phyloP scores from a whole-genome alignment of 805 yeast genomes.

The Kazachstania africana region DNA sequence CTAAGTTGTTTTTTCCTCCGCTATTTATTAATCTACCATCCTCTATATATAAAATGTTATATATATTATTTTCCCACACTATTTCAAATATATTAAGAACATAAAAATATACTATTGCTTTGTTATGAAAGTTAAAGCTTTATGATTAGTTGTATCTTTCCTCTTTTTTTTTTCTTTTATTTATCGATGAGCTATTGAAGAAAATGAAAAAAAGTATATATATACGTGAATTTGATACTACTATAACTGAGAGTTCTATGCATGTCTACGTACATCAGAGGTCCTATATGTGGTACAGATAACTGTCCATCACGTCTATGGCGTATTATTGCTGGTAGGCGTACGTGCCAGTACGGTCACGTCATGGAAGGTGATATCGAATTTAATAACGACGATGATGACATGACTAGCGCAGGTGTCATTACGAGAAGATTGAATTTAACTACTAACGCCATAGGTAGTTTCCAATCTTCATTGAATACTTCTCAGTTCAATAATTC shows the following conservation, averaged over 20 bases:
- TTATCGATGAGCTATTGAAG: background rate
- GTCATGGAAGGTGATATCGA: conserved; percentile 72
- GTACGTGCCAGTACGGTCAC: conserved; percentile 86
- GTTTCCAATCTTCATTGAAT: conserved; percentile 25
- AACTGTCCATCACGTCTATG: conserved; percentile 78
- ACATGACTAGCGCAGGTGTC: conserved; percentile 28
- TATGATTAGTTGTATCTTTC: too few relatives aligned
- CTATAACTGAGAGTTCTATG: too few relatives aligned
- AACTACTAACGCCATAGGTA: conserved; percentile 32
- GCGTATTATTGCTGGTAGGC: conserved; percentile 61
- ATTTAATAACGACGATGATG: conserved; percentile 74
- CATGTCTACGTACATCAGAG: conserved; percentile 45
- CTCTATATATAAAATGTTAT: too few relatives aligned
- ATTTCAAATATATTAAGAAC: background rate
- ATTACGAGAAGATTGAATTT: conserved; percentile 46
- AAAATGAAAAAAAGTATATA: too few relatives aligned
- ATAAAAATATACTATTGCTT: too few relatives aligned
- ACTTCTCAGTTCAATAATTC: conserved; percentile 17
- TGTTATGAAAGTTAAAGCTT: background rate
- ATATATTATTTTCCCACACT: background rate
- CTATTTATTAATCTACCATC: background rate
- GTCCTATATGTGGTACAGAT: conserved; percentile 79
- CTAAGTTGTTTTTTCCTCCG: conserved; percentile 27
- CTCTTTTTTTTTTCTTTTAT: too few relatives aligned
- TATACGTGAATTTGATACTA: too few relatives aligned